phyloP scores from a whole-genome alignment of 305 asterid species.

The Coffea humblotiana region DNA sequence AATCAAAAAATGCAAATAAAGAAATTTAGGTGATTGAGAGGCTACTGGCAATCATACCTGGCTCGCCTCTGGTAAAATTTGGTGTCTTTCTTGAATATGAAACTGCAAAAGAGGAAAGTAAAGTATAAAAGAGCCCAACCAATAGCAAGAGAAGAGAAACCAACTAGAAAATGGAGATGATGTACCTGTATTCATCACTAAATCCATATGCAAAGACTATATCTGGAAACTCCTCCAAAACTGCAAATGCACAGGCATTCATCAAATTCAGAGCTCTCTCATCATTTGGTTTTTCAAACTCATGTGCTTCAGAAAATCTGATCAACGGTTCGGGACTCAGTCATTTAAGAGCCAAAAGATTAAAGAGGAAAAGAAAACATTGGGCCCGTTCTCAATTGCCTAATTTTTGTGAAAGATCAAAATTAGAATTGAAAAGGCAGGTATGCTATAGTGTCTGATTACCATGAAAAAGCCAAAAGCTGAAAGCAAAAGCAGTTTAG shows the following conservation, averaged over 20 bases:
- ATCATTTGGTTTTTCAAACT: slow-evolving; percentile 70
- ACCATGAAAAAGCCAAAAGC: background rate
- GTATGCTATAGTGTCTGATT: no score
- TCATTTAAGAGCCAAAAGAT: background rate
- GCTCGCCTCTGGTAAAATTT: slow-evolving; percentile 81
- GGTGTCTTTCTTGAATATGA: slow-evolving; percentile 64
- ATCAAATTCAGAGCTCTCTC: slow-evolving; percentile 56
- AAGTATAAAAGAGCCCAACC: background rate
- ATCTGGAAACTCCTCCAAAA: slow-evolving; percentile 78
- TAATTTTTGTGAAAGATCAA: no score
- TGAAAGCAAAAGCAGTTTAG: background rate
- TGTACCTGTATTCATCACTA: slow-evolving; percentile 68
- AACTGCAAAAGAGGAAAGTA: slow-evolving; percentile 44
- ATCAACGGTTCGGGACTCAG: background rate
- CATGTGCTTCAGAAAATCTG: slow-evolving; percentile 74
- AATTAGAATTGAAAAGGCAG: no score
- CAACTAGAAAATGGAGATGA: background rate
- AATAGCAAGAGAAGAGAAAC: background rate
- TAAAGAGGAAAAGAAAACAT: background rate
- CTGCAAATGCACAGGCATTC: slow-evolving; percentile 68
- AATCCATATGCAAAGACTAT: slow-evolving; percentile 64
- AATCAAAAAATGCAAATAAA: background rate
- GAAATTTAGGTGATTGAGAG: background rate
- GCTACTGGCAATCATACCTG: slow-evolving; percentile 41
- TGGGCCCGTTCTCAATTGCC: no score